phyloP scores from a whole-genome alignment of 129 eudicot genomes.

The Dittrichia graveolens region DNA sequence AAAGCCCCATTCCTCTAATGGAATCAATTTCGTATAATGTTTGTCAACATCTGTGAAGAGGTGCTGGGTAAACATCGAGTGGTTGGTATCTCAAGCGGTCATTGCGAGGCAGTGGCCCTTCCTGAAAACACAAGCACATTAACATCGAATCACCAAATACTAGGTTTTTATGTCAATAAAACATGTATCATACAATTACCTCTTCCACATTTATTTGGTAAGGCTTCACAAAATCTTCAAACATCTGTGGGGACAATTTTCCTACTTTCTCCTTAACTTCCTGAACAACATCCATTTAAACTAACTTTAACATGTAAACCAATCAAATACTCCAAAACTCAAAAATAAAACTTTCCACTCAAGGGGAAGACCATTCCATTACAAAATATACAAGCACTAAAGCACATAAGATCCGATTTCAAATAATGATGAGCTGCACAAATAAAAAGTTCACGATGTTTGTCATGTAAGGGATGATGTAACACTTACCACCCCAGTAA shows the following conservation, averaged over 20 bases:
- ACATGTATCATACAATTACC: constrained; percentile 37
- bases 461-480: not conserved
- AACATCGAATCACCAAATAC: not conserved
- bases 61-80: constrained; percentile 82
- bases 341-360: not conserved
- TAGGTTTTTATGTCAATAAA: not conserved
- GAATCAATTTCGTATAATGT: not conserved
- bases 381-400: too few species aligned
- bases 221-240: constrained; percentile 86
- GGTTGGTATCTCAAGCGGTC: constrained; percentile 62
- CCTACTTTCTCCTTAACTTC: constrained; percentile 69
- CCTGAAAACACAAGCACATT: constrained; percentile 44
- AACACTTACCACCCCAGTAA: constrained; percentile 81
- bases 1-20: not conserved
- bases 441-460: too few species aligned
- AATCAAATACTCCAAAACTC: not conserved
- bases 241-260: constrained; percentile 68
- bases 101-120: constrained; percentile 71
- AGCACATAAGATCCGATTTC: not conserved
- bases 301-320: constrained; percentile 2
- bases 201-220: constrained; percentile 61
- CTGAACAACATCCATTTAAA: constrained; percentile 38
- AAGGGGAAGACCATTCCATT: not conserved
- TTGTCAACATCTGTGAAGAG: constrained; percentile 79
- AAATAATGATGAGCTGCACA: not conserved